Base-by-base conservation (phyloP, 225 moss, liverwort and hornwort genomes). In the Pseudoscleropodium purum region DNA sequence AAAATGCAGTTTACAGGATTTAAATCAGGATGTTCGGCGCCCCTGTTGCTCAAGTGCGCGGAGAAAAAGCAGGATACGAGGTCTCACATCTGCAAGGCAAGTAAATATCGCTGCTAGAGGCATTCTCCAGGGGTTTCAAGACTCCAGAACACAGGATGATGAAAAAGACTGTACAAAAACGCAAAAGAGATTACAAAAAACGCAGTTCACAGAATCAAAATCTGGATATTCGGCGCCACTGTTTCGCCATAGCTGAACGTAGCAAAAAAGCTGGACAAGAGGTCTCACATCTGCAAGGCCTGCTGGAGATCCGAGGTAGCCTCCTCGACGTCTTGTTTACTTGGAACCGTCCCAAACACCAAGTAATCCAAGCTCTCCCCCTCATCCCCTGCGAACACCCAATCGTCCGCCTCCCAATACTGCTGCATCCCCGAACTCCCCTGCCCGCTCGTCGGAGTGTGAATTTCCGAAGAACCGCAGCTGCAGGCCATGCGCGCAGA, bases 221-320 rank as follows among this genome's bases (percentile, higher is more conserved):
- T 13, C 26, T 62, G 37, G 9, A 62, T 6, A 17, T 33, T 41
- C 41, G 21, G 10, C 17, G 30, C 29, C 37, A 14, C 37, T 14
- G 19, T 51, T 76, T 65, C 51, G 78, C 78, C 62, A 31, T 23
- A n/a, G n/a, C 52, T 31, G 51, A 34, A 64, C 23, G 33, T 41
- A 33, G 31, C 7, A 13, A 57, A 41, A 72, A 39, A 57, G 23
- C 21, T 25, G 17, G 18, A 74, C 11, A 30, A 41, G 49, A 18
- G 67, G 26, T 31, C 67, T 79, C 43, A 97, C 96, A 98, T 92
- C 87, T 94, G 94, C 81, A 98, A 86, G 13, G 97, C 98, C 45
- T 95, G 87, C 77, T 97, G 96, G 47, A 98, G 94, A 75, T 98
- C 97, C 31, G 96, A 94, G 15, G 98, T 91, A 15, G 98, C 98